Percentiles rank a stretch among this genome's conserved stretches.
phyloP scores from a whole-genome alignment of 495 filamentous ascomycete genomes.

The Talaromyces thailandensis region DNA sequence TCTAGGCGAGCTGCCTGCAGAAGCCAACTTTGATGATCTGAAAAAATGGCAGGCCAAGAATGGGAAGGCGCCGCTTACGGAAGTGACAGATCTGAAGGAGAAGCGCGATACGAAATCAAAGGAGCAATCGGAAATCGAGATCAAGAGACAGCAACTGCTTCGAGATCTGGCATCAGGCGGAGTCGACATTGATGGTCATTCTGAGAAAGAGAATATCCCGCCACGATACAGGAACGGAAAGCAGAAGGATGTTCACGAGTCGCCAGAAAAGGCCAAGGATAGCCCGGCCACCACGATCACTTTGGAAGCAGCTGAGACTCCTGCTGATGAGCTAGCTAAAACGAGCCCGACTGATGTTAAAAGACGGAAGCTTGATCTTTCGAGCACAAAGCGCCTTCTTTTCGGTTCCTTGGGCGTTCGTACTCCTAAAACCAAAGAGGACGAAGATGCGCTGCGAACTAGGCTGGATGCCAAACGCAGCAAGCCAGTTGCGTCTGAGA shows the following conservation, averaged over 20 bases:
- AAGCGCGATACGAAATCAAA: constrained; percentile 9
- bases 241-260: constrained; percentile 4
- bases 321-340: constrained; percentile 12
- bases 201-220: constrained; percentile 27
- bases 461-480: constrained; percentile 35
- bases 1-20: constrained; percentile 35
- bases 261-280: neutral
- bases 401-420: constrained; percentile 66
- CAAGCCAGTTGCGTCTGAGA: neutral
- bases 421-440: constrained; percentile 56
- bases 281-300: constrained; percentile 8
- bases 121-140: constrained; percentile 35
- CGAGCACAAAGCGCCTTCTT: constrained; percentile 55
- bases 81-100: constrained; percentile 8
- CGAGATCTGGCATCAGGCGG: constrained; percentile 42
- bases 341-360: constrained; percentile 14
- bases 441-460: constrained; percentile 52
- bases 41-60: constrained; percentile 25
- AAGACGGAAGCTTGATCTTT: constrained; percentile 50
- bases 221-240: constrained; percentile 10
- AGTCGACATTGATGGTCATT: constrained; percentile 31
- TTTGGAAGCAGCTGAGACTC: constrained; percentile 16
- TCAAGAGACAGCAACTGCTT: constrained; percentile 42
- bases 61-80: constrained; percentile 17
- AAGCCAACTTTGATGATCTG: constrained; percentile 40